These are phyloP conservation scores for Zea mays DNA, from an alignment of 176 grass and related monocot genomes.

Conservation along the genomic window Zm-B73-REFERENCE-NAM-5.0 NC_050100.1:156699501-156700000, in stretches of 20 bases:
- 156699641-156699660: constrained; percentile 8
- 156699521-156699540: constrained; percentile 14
- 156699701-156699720: constrained; percentile 48
- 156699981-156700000: neutral
- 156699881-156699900: neutral
- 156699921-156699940: neutral
- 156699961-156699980: neutral
- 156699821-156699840: neutral
- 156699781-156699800: constrained; percentile 3
- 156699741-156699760: constrained; percentile 35
- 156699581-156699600: neutral
- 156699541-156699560: constrained; percentile 28
- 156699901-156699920: neutral
- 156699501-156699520: constrained; percentile 3
- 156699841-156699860: neutral
- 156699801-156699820: neutral
- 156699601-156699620: constrained; percentile 9
- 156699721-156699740: constrained; percentile 35
- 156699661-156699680: constrained; percentile 24
- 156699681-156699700: constrained; percentile 23
- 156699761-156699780: constrained; percentile 18
- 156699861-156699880: neutral
- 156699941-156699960: neutral
- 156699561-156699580: constrained; percentile 18
- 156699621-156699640: constrained; percentile 31